Evolutionary conservation across 139 green algal genomes (phyloP), one percentile per base, ranked within the genome.

Genomic region (Micractinium conductrix): DNA sequence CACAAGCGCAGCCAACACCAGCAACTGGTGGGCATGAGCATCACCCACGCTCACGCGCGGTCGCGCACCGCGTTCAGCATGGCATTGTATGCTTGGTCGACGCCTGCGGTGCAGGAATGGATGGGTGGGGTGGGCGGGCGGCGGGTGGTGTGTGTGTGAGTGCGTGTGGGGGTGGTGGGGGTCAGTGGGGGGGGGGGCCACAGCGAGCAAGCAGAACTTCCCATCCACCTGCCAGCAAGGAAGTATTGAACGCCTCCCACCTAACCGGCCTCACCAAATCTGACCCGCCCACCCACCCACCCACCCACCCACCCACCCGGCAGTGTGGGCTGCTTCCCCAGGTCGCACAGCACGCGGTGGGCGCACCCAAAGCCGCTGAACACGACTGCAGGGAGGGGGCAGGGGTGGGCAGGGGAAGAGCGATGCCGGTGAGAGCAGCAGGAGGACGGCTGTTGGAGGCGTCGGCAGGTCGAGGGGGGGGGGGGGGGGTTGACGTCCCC

Each of bases 281-380:
- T n/a, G n/a, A n/a, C n/a, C n/a, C n/a, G n/a, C n/a, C n/a, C n/a
- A n/a, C n/a, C n/a, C n/a, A n/a, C n/a, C n/a, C n/a, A n/a, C n/a
- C n/a, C n/a, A n/a, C n/a, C n/a, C n/a, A n/a, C n/a, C n/a, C n/a
- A n/a, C n/a, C n/a, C n/a, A n/a, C 81, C 68, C 17, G 86, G 93
- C 80, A 94, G 92, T 12, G 85, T 87, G 14, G 92, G 91, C 88
- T 95, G 87, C 80, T 90, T 87, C 17, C 95, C 95, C 44, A 96
- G 81, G 85, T 98, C 95, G 17, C 89, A 93, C 33, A 97, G 89
- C 62, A 98, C 94, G 16, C 96, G 91, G 87, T 99, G 96, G 2
- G 94, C 96, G 86, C 93, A 97, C 37, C 95, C 96, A 91, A 99
- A 98, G 55, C 95, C 96, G 37, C 89, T 96, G 80, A 99, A 99